Base-by-base conservation (phyloP, 2,329 filamentous ascomycete species). In the Fusarium sororula region DNA sequence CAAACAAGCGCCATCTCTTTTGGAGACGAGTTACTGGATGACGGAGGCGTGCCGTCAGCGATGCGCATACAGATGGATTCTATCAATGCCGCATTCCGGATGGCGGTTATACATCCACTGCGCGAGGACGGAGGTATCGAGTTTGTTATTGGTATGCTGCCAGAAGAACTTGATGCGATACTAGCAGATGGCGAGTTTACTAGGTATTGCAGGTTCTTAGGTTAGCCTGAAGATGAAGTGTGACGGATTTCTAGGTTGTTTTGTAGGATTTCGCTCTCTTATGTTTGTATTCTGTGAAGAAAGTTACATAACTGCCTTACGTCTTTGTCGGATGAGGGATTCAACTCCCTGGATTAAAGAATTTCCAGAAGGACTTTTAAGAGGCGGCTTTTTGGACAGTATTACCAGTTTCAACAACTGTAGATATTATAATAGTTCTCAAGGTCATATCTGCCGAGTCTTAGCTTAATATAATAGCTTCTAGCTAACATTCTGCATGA, bases 401-500 rank as follows among this genome's bases (percentile, higher is more conserved):
- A 38, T 20, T 38, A 12, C 10, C 10, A 20, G 37, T 38, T 38
- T 38, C 37, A 38, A 38, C 37, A 38, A 20, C 18, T 20, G 37
- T 35, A 35, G 32, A 35, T 8, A 35, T 15, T 35, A 15, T 0
- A 35, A 35, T 35, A 35, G 32, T 35, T 35, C 2, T 35, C 32
- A 15, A 0, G 14, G 32, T 35, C 2, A 35, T 35, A 35, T 35
- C 2, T 35, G 2, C 32, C 32, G 2, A 35, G 32, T 3, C 0
- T 35, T 3, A 35, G 0, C 14, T 35, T 35, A 3, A 35, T 3
- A 35, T 15, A 8, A 35, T 15, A 1, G 14, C 32, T 35, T 35
- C 1, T 0, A 35, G 32, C 2, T 35, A 35, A 15, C 32, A 35
- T 14, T 35, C 0, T 7, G 32, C 6, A 35, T 35, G 2, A 1